Percentiles rank a stretch among this genome's conserved stretches.
Evolutionary conservation across 768 basidiomycete genomes (phyloP).

Genomic region (Boletus vermiculosoides): DNA sequence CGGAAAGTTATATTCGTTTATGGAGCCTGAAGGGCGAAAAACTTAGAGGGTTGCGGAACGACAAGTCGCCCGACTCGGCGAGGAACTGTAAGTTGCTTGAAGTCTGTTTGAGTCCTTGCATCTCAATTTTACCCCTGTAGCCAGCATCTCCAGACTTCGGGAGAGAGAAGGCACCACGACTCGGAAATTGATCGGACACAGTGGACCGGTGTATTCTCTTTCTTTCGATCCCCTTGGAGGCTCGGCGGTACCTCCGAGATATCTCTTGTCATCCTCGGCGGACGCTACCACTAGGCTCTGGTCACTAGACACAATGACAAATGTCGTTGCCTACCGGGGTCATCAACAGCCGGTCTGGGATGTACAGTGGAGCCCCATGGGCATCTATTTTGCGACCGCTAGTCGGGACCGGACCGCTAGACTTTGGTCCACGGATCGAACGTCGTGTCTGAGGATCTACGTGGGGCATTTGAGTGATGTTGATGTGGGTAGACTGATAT

Average conservation of each 20-base stretch:
- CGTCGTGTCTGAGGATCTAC: conserved; percentile 83
- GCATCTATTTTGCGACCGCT: conserved; percentile 96
- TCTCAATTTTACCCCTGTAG: conserved; percentile 36
- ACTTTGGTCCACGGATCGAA: conserved; percentile 94
- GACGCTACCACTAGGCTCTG: conserved; percentile 90
- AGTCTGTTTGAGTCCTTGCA: neutral
- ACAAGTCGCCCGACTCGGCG: conserved; percentile 64
- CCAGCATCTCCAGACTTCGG: conserved; percentile 53
- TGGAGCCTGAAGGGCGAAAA: conserved; percentile 96
- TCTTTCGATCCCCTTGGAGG: conserved; percentile 91
- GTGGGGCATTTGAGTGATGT: conserved; percentile 97
- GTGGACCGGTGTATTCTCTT: conserved; percentile 92
- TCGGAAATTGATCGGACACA: conserved; percentile 95
- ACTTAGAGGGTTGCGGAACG: conserved; percentile 71
- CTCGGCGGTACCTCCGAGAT: conserved; percentile 79
- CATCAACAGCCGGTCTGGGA: conserved; percentile 99
- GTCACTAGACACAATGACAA: conserved; percentile 94
- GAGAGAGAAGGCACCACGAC: conserved; percentile 81
- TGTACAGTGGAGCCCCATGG: conserved; percentile 97
- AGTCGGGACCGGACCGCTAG: conserved; percentile 93
- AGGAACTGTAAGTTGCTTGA: conserved; percentile 59
- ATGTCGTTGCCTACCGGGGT: conserved; percentile 90
- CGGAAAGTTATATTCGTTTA: conserved; percentile 91
- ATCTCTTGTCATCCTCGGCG: conserved; percentile 88
- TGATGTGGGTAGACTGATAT: conserved; percentile 63